Conservation (phyloP, 345 rosid species). For the Physaria fendleri region DNA sequence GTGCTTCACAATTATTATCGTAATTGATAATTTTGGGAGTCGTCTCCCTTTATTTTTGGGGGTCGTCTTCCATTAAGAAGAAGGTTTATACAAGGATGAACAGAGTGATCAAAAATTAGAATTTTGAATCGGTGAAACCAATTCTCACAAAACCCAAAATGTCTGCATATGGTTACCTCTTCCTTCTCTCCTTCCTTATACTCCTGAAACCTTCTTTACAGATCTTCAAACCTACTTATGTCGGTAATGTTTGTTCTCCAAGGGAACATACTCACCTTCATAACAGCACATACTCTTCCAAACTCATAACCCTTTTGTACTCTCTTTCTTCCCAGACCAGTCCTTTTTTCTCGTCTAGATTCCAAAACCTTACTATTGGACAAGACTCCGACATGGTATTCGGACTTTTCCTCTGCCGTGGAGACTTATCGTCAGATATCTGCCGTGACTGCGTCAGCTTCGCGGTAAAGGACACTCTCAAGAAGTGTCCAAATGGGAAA, state of each 20-base stretch:
- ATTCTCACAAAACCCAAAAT: not conserved
- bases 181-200: constrained; percentile 3
- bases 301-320: not conserved
- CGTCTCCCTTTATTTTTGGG: not conserved
- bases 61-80: not conserved
- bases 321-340: not conserved
- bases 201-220: not conserved
- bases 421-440: not conserved
- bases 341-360: constrained; percentile 14
- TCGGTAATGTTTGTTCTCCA: not conserved
- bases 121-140: no score
- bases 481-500: constrained; percentile 20
- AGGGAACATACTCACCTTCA: not conserved
- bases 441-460: constrained; percentile 32
- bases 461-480: not conserved
- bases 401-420: constrained; percentile 35
- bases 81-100: not conserved
- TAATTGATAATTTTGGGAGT: no score
- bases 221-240: not conserved
- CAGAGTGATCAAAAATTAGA: not conserved
- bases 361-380: constrained; percentile 32
- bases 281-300: constrained; percentile 10
- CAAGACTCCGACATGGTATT: constrained; percentile 12
- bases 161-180: constrained; percentile 3
- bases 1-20: not conserved